Conservation (phyloP, 768 basidiomycete genomes). For the Termitomyces bulborhizus region DNA sequence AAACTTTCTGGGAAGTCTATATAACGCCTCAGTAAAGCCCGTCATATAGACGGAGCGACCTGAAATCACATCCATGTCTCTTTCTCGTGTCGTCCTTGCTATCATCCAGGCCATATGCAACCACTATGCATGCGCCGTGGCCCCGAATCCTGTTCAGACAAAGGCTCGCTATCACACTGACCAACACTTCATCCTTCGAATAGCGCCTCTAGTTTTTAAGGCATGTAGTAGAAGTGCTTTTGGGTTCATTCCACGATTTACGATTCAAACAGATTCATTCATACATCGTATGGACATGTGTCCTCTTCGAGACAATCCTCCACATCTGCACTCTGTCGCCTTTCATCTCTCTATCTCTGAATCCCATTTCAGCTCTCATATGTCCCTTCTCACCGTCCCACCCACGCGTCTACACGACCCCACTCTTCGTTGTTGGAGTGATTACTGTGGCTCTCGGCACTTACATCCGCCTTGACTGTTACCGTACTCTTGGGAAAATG, state of each 20-base stretch:
- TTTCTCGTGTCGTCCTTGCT: slow-evolving; percentile 33
- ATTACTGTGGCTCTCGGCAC: slow-evolving; percentile 26
- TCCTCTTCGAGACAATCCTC: slow-evolving; percentile 13
- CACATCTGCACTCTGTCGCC: slow-evolving; percentile 11
- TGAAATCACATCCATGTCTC: slow-evolving; percentile 25
- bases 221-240: slow-evolving; percentile 16
- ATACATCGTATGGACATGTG: slow-evolving; percentile 15
- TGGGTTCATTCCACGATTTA: not conserved
- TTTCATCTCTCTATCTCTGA: slow-evolving; percentile 17
- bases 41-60: not conserved
- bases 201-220: slow-evolving; percentile 42
- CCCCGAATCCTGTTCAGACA: slow-evolving; percentile 39
- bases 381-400: slow-evolving; percentile 18
- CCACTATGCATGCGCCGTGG: slow-evolving; percentile 33
- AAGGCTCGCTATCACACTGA: slow-evolving; percentile 40
- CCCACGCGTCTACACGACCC: slow-evolving; percentile 19
- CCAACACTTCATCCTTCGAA: slow-evolving; percentile 34
- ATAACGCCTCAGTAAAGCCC: too few species aligned
- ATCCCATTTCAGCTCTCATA: slow-evolving; percentile 24
- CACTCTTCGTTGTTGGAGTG: slow-evolving; percentile 28
- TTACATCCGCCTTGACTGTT: slow-evolving; percentile 36
- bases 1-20: too few species aligned
- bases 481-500: slow-evolving; percentile 32
- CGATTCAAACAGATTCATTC: slow-evolving; percentile 9
- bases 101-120: slow-evolving; percentile 35